Percentiles rank a stretch among this genome's conserved stretches.
Evolutionary conservation across 192 early-diverging fungal genomes (phyloP).

Genomic region (Entomortierella chlamydospora): DNA sequence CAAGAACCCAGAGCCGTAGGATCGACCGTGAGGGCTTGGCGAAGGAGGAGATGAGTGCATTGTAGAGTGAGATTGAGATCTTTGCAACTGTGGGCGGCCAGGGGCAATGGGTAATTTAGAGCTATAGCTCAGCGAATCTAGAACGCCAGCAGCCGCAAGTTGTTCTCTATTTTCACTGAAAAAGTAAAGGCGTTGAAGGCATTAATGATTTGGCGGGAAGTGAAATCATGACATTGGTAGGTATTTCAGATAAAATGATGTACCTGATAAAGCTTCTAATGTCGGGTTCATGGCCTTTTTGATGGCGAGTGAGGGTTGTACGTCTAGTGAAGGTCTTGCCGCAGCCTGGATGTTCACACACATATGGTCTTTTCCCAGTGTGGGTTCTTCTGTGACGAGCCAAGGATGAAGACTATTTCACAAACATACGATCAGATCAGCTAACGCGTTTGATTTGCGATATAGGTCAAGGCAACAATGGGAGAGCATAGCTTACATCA

Average conservation of each 20-base stretch:
- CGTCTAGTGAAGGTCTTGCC: constrained; percentile 79
- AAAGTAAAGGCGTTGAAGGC: background rate
- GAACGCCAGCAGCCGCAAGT: constrained; percentile 43
- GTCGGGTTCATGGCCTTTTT: constrained; percentile 63
- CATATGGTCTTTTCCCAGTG: constrained; percentile 81
- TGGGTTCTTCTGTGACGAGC: constrained; percentile 83
- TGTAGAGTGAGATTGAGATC: constrained; percentile 41
- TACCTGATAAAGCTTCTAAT: constrained; percentile 59
- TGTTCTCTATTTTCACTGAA: constrained; percentile 50
- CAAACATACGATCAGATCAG: background rate
- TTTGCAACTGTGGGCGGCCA: constrained; percentile 45
- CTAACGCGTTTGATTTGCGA: too few relatives aligned
- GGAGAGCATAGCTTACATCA: constrained; percentile 65
- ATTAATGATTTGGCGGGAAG: too few relatives aligned
- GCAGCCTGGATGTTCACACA: constrained; percentile 73
- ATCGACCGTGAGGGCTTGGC: constrained; percentile 38
- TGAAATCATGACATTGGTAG: background rate
- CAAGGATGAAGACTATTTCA: constrained; percentile 73
- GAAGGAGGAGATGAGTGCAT: constrained; percentile 44
- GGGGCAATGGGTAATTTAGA: constrained; percentile 49
- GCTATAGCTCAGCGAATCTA: constrained; percentile 46
- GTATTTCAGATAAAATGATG: background rate
- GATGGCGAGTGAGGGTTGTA: constrained; percentile 74
- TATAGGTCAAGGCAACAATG: too few relatives aligned
- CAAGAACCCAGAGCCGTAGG: constrained; percentile 27